Evolutionary conservation across 768 basidiomycete genomes (phyloP).

Genomic region (Gautieria morchelliformis): DNA sequence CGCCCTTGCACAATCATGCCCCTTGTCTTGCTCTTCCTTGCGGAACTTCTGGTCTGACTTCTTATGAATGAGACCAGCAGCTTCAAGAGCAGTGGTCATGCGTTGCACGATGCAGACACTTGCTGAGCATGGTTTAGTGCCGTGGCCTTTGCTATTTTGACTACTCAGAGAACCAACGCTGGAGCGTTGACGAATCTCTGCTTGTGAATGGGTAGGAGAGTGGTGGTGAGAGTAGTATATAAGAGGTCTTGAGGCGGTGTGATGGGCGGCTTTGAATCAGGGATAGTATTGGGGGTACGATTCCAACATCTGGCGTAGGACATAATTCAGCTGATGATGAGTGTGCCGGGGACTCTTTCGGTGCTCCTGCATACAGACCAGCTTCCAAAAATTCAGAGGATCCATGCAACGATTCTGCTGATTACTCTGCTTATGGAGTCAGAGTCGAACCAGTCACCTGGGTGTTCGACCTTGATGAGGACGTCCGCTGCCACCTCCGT

Average conservation of each 20-base stretch:
- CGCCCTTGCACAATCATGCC: constrained; percentile 38
- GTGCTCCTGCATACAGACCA: background rate
- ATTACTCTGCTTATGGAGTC: no score
- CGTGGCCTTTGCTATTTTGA: no score
- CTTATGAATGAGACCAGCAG: constrained; percentile 83
- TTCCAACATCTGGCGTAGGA: constrained; percentile 51
- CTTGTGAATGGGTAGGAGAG: no score
- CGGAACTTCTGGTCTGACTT: constrained; percentile 68
- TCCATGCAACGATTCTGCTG: no score
- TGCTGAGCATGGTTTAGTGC: no score
- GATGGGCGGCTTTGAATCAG: no score
- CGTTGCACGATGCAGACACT: constrained; percentile 75
- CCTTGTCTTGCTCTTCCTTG: constrained; percentile 25
- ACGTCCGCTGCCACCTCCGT: no score
- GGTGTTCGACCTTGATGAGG: no score
- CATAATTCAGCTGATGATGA: constrained; percentile 2
- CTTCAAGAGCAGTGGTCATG: constrained; percentile 82
- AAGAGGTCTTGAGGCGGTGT: constrained; percentile 40
- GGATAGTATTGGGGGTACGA: constrained; percentile 63
- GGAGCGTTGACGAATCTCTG: constrained; percentile 9
- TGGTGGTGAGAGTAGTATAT: constrained; percentile 16
- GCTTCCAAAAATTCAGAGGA: constrained; percentile 1
- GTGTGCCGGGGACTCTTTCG: no score
- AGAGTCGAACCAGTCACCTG: no score
- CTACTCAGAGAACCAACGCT: constrained; percentile 2